Evolutionary conservation across 345 rosid species (phyloP).

Genomic region (Conringia planisiliqua): DNA sequence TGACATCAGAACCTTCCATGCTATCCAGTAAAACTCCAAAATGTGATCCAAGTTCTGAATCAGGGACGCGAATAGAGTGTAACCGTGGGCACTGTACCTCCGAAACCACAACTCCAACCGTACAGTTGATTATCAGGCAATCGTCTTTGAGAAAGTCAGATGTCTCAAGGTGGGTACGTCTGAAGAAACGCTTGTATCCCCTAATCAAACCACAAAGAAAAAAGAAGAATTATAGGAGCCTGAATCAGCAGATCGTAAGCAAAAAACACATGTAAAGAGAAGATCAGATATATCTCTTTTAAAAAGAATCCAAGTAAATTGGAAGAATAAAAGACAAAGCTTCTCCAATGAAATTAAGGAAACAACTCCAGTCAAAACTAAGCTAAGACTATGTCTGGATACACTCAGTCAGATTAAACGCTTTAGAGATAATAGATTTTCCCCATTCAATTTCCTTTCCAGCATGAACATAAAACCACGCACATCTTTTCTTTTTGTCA

Average conservation of each 20-base stretch:
- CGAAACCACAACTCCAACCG: slow-evolving; percentile 84
- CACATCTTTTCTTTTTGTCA: background rate
- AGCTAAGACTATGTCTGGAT: background rate
- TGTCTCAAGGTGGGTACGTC: slow-evolving; percentile 63
- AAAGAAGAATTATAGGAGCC: background rate
- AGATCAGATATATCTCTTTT: background rate
- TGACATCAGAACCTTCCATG: slow-evolving; percentile 73
- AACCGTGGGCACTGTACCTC: slow-evolving; percentile 66
- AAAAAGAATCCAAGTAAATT: background rate
- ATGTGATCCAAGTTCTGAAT: slow-evolving; percentile 73
- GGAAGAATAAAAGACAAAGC: background rate
- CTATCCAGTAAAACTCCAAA: slow-evolving; percentile 64
- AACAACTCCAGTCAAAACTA: background rate
- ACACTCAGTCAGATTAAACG: background rate
- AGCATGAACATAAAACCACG: background rate
- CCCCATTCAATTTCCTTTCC: background rate
- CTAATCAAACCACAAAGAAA: slow-evolving; percentile 37
- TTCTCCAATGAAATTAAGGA: background rate
- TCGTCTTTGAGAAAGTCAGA: slow-evolving; percentile 85
- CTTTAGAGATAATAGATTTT: background rate
- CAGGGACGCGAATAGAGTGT: slow-evolving; percentile 52
- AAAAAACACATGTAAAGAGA: background rate
- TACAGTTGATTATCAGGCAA: slow-evolving; percentile 81
- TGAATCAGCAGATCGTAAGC: background rate
- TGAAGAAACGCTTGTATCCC: slow-evolving; percentile 93